Percentiles rank a stretch among this genome's conserved stretches.
phyloP scores from a whole-genome alignment of 2,329 filamentous ascomycete species.

The Penicillium palitans region DNA sequence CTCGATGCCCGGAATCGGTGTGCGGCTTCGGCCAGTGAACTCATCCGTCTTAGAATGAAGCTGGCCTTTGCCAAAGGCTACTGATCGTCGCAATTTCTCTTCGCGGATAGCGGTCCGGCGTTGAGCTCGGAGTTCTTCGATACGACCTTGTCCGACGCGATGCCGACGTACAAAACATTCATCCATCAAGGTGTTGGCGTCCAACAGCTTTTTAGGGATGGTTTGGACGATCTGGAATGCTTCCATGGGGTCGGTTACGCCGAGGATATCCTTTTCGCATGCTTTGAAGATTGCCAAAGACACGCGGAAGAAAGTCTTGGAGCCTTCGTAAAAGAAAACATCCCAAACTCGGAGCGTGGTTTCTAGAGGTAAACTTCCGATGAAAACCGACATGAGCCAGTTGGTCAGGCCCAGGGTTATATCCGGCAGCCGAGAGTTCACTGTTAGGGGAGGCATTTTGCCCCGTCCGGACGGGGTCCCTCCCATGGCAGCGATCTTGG shows the following conservation, averaged over 20 bases:
- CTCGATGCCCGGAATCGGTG: conserved; percentile 32
- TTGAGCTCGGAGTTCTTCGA: conserved; percentile 73
- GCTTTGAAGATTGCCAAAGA: conserved; percentile 89
- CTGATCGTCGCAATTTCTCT: conserved; percentile 43
- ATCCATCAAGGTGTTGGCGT: conserved; percentile 80
- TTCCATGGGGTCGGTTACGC: conserved; percentile 84
- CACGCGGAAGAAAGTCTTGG: conserved; percentile 89
- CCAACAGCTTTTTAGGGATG: conserved; percentile 75
- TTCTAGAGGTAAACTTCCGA: conserved; percentile 88
- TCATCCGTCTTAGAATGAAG: conserved; percentile 36
- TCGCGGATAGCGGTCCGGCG: conserved; percentile 55
- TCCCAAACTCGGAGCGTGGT: conserved; percentile 93
- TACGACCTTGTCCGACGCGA: conserved; percentile 75
- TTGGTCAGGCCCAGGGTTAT: conserved; percentile 91
- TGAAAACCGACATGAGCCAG: conserved; percentile 98
- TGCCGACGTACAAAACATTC: conserved; percentile 77
- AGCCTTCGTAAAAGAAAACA: conserved; percentile 91
- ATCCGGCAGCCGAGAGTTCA: conserved; percentile 67
- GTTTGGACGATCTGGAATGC: conserved; percentile 93
- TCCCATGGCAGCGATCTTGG: conserved; percentile 74
- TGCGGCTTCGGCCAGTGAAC: conserved; percentile 32
- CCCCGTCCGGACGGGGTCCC: conserved; percentile 44
- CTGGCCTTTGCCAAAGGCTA: conserved; percentile 37
- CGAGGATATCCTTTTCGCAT: conserved; percentile 76
- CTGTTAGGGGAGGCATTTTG: conserved; percentile 45